A percentile compares a stretch with the other conserved stretches of the same genome.
These are phyloP conservation scores for Trametes sanguinea DNA, from an alignment of 768 basidiomycete species.

Conservation along the genomic window DNA sequence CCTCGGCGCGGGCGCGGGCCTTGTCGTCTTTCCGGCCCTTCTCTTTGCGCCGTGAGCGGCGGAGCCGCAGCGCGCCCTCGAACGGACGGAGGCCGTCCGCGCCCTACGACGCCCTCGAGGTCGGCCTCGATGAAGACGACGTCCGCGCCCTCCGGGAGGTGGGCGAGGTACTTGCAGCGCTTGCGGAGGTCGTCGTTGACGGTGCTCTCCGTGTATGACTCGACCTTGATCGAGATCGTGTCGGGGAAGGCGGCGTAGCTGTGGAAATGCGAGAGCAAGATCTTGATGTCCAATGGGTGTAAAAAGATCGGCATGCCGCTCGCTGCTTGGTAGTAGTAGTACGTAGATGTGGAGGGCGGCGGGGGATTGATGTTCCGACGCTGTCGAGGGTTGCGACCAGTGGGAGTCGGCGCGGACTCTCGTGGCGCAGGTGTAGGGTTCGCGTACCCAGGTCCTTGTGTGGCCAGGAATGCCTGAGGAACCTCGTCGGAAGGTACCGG, in stretches of 20 bases:
- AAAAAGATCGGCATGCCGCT: constrained; percentile 91
- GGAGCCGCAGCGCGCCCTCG: constrained; percentile 76
- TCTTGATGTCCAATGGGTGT: constrained; percentile 94
- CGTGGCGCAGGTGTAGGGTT: neutral
- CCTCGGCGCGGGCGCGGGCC: constrained; percentile 77
- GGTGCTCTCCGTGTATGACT: constrained; percentile 70
- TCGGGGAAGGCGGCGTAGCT: constrained; percentile 85
- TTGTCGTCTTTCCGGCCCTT: constrained; percentile 85
- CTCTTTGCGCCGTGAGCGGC: constrained; percentile 74
- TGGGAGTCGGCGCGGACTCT: constrained; percentile 26
- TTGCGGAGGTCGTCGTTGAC: constrained; percentile 93
- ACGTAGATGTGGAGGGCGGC: constrained; percentile 84
- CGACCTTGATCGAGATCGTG: constrained; percentile 76
- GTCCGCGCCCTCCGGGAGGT: constrained; percentile 89
- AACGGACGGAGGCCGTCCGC: constrained; percentile 77
- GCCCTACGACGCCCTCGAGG: constrained; percentile 75
- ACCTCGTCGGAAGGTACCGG: constrained; percentile 37
- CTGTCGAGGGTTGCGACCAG: constrained; percentile 53
- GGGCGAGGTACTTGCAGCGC: constrained; percentile 93
- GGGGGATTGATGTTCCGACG: constrained; percentile 84
- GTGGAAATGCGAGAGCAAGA: constrained; percentile 81
- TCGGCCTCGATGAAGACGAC: constrained; percentile 94
- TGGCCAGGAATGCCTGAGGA: constrained; percentile 61
- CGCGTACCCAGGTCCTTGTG: constrained; percentile 32
- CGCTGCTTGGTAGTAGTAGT: constrained; percentile 94